phyloP scores from a whole-genome alignment of 345 rosid genomes.

The Bruguiera sexangula region DNA sequence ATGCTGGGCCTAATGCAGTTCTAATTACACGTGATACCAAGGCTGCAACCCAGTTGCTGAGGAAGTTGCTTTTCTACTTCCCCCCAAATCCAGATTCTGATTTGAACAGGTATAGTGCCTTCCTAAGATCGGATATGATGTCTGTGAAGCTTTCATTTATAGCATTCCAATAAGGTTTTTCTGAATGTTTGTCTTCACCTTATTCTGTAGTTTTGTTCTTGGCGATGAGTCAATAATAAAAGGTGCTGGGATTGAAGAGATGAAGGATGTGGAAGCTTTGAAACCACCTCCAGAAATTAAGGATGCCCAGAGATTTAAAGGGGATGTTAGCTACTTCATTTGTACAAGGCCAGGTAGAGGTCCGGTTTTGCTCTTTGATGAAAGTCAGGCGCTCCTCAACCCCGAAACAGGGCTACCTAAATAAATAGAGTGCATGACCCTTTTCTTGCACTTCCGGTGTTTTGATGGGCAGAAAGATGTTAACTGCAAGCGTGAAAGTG shows the following conservation, averaged over 20 bases:
- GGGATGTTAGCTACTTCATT: slow-evolving; percentile 78
- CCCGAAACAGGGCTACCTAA: slow-evolving; percentile 70
- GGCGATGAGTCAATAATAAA: slow-evolving; percentile 77
- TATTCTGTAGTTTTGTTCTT: slow-evolving; percentile 55
- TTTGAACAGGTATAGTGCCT: slow-evolving; percentile 50
- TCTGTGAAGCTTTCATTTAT: not conserved
- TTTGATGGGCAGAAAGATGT: not conserved
- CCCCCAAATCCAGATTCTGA: slow-evolving; percentile 76
- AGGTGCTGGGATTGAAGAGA: slow-evolving; percentile 65
- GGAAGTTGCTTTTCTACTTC: slow-evolving; percentile 72
- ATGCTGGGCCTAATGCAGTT: slow-evolving; percentile 96
- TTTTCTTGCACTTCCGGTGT: not conserved
- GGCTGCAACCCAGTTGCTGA: slow-evolving; percentile 66
- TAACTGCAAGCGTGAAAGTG: not conserved
- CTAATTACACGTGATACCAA: slow-evolving; percentile 62
- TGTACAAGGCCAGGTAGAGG: slow-evolving; percentile 86
- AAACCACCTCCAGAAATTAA: slow-evolving; percentile 53
- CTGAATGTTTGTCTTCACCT: not conserved
- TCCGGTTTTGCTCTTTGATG: slow-evolving; percentile 61
- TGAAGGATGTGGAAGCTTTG: slow-evolving; percentile 56
- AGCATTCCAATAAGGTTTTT: not conserved
- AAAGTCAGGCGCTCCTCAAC: slow-evolving; percentile 59
- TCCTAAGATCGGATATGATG: not conserved
- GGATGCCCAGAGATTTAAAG: slow-evolving; percentile 55
- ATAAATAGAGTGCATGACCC: slow-evolving; percentile 27